Base-by-base conservation (phyloP, 768 basidiomycete species). In the Chalciporus piperatus region DNA sequence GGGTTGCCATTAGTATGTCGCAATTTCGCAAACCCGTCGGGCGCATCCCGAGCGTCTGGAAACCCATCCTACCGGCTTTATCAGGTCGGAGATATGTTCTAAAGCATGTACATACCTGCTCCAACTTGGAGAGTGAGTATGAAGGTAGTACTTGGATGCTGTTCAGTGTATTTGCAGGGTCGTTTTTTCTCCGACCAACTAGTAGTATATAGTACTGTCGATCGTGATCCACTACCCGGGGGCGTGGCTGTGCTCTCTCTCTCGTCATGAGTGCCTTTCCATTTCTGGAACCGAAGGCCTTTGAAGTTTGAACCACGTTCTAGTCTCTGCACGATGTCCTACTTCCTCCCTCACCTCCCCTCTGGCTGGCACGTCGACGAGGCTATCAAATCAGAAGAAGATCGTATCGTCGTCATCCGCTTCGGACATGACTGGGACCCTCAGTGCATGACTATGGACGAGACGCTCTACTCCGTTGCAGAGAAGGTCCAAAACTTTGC, bases 281-380 rank as follows among this genome's bases (percentile, higher is more conserved):
- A 37, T n/a, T 37, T 37, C 16, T 37, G n/a, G 35, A n/a, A 35
- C 13, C 14, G 8, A 35, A 35, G 33, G 33, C 16, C 3, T 37
- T 37, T 14, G 5, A 32, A 32, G 30, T n/a, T 38, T 25, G 28
- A 40, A 23, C 37, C 3, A n/a, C 37, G 40, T 48, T 40, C 28
- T 23, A 22, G 19, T 19, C 23, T 19, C 32, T 37, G 8, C 20
- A 28, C 16, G 30, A 93, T 94, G 91, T 92, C 91, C 13, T 93
- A 92, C 70, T 92, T 92, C 66, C 81, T 93, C 12, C 89, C 90
- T 0, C 90, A 93, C 62, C 77, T 94, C 4, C 89, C 87, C 1
- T 90, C 89, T 60, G 92, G 94, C 35, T 98, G 96, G 96, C 97
- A 99, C 66, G 97, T 99, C 54, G 97, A 99, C 65, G 95, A 98